Evolutionary conservation across 208 protist genomes (phyloP).

Genomic region (Tetramitus jugosus): DNA sequence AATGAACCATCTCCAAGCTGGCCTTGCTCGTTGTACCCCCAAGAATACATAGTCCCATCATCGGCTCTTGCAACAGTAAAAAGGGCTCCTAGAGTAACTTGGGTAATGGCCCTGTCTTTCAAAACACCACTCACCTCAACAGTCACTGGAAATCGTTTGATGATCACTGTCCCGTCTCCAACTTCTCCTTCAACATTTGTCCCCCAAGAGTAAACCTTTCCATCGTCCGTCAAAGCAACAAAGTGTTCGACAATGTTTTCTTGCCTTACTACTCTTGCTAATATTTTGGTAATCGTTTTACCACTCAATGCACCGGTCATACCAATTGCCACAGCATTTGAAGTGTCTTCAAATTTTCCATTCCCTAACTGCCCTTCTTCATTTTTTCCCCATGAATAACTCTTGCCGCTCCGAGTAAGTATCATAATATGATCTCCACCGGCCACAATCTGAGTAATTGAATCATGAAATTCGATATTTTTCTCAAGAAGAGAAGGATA

Average conservation of each 20-base stretch:
- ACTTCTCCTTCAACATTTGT: neutral
- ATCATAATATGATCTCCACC: no score
- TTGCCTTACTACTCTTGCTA: neutral
- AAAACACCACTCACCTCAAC: neutral
- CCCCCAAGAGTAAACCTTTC: no score
- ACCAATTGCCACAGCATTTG: neutral
- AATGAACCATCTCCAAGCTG: neutral
- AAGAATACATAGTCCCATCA: neutral
- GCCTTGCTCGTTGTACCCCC: neutral
- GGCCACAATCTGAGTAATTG: no score
- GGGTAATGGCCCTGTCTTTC: neutral
- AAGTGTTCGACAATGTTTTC: neutral
- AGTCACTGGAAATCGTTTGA: neutral
- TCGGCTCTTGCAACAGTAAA: neutral
- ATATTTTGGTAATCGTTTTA: neutral
- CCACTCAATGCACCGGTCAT: neutral
- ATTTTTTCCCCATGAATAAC: no score
- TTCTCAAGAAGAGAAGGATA: no score
- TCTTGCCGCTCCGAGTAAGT: no score
- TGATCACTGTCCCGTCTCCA: neutral
- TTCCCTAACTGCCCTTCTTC: neutral
- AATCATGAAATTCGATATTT: no score
- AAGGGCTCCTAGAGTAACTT: neutral
- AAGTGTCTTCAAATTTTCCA: neutral
- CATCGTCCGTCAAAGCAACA: no score